phyloP scores from a whole-genome alignment of 352 stramenopile species.

The Phytophthora ramorum region DNA sequence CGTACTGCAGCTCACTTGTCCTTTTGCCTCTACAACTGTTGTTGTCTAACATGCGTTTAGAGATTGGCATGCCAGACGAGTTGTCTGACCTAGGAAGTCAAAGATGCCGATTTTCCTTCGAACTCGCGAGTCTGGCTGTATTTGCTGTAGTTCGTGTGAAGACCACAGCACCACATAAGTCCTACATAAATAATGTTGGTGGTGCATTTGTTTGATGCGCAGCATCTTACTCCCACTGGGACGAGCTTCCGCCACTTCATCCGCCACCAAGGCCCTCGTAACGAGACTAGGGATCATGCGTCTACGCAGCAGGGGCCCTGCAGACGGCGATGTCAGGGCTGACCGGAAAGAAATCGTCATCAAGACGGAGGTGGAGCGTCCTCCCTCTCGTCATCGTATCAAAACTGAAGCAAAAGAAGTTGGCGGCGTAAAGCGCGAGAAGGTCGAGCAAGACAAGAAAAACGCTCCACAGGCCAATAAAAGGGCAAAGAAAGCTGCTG shows the following conservation, averaged over 20 bases:
- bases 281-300: conserved; percentile 37
- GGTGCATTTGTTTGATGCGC: conserved; percentile 31
- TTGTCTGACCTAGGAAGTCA: too few species aligned
- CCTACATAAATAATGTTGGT: conserved; percentile 12
- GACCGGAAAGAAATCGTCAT: conserved; percentile 15
- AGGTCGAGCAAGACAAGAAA: conserved; percentile 18
- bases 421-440: conserved; percentile 34
- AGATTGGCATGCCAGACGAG: too few species aligned
- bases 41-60: too few species aligned
- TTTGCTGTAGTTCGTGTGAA: too few species aligned
- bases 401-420: conserved; percentile 9
- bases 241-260: conserved; percentile 2
- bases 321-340: conserved; percentile 1
- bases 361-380: conserved; percentile 14
- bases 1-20: too few species aligned
- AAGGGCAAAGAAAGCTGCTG: conserved; percentile 22
- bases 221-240: conserved; percentile 4
- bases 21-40: too few species aligned
- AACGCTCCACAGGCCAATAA: conserved; percentile 15
- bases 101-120: too few species aligned
- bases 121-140: too few species aligned
- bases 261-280: neutral
- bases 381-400: conserved; percentile 1
- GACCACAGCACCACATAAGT: too few species aligned
- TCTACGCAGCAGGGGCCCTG: conserved; percentile 33